Base-by-base conservation (phyloP, 805 yeast species). In the Spathaspora hagerdaliae region DNA sequence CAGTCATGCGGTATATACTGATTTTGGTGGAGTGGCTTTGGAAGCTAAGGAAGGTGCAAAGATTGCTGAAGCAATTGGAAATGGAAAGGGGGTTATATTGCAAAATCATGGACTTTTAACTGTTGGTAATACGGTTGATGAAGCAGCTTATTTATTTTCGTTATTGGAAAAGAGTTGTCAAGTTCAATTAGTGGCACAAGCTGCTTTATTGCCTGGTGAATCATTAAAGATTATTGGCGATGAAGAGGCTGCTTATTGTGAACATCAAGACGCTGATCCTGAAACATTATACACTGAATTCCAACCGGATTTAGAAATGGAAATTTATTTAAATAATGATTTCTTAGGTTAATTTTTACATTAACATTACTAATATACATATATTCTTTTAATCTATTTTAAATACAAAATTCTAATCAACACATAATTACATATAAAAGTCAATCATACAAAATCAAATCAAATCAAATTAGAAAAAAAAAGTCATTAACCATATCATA, bases 11-110 rank as follows among this genome's bases (percentile, higher is more conserved):
- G 90, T 87, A 3, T 85, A 84, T 63, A 48, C 57, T 14, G 78
- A 79, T 58, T 86, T 85, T 61, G 94, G 94, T 29, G 95, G 95
- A 35, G 87, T 87, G 45, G 95, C 89, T 0, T 36, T 66, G 8
- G 68, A 66, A 24, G 55, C 56, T 10, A 54, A 55, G 33, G 71
- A 66, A 47, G 71, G 71, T 2, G 27, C 41, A 0, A 55, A 53
- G 14, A 66, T 66, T 37, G 71, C 70, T 6, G 47, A 49, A 12
- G 60, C 69, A 7, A 47, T 63, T 15, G 69, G 65, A 7, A 49
- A 52, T 27, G 67, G 64, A 19, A 63, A 59, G 46, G 71, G 59
- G 2, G 65, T 58, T 6, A 62, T 65, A 31, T 59, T 65, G 47
- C 63, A 56, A 46, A 65, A 64, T 45, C 71, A 65, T 47, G 71